Base-by-base conservation (phyloP, 208 protist genomes). In the Endotrypanum monterogeii region DNA sequence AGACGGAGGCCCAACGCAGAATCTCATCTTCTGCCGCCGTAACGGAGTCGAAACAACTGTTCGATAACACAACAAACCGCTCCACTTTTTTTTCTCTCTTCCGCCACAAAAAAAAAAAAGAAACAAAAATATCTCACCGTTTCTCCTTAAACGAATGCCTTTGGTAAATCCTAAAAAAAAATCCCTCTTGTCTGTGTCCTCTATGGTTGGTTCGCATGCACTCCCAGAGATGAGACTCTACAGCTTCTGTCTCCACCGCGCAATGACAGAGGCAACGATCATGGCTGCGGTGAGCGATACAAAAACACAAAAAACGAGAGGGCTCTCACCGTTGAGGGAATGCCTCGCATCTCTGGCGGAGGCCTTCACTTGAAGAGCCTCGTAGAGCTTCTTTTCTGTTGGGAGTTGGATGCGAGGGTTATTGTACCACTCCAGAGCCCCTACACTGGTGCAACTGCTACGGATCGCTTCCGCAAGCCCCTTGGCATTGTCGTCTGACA, bases 391-490 rank as follows among this genome's bases (percentile, higher is more conserved):
- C 77, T 86, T 85, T 81, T 93, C 92, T n/a, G 85, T 84, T 39
- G 41, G 77, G 18, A 86, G 75, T 60, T 72, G 65, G 51, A 96
- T 92, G 51, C 79, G 83, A 5, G 92, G 92, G 72, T 96, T 96
- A 80, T 97, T 95, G 82, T 85, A 94, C 90, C 89, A 93, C 80
- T 94, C 92, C 14, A 97, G 74, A 20, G 52, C 63, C 6, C 55
- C 78, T 30, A 96, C 81, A 50, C 89, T 92, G 23, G 82, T 89
- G 37, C 46, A 69, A 28, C 75, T 63, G 51, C 61, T 82, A 14
- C 65, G 52, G 35, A 97, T 83, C 0, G 92, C 92, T 54, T 35
- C 71, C 30, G 79, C 63, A 23, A 95, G 73, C 6, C 46, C 74
- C 54, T 63, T 74, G n/a, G 80, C 89, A 67, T 95, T 85, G n/a